Percentiles rank a stretch among this genome's conserved stretches.
Conservation (phyloP, 1,284 basidiomycete species). For the Phellopilus nigrolimitatus region DNA sequence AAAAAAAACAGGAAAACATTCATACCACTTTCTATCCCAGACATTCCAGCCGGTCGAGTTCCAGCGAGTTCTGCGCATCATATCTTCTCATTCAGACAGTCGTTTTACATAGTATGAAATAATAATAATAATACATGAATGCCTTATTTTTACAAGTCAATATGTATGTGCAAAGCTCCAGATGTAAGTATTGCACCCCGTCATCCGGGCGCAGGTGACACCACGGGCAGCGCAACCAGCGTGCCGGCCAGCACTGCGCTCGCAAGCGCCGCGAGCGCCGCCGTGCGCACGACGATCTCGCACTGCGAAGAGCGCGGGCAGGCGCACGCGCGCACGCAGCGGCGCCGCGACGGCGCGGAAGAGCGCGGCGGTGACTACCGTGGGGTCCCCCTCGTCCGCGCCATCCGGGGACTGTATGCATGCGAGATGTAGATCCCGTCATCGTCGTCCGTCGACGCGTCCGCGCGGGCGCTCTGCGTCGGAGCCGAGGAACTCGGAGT, state of each 20-base stretch:
- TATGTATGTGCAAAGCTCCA: no score
- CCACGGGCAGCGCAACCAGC: slow-evolving; percentile 16
- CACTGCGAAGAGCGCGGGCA: slow-evolving; percentile 40
- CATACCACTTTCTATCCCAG: no score
- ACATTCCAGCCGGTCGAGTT: no score
- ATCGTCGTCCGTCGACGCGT: slow-evolving; percentile 1
- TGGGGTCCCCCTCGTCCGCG: slow-evolving; percentile 9
- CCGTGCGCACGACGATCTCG: slow-evolving; percentile 56
- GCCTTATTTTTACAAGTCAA: no score
- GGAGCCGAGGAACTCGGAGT: neutral
- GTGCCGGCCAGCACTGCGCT: slow-evolving; percentile 23
- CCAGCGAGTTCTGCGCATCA: no score
- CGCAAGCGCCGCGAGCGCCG: slow-evolving; percentile 31
- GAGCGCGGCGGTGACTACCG: slow-evolving; percentile 11
- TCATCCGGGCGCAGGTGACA: no score
- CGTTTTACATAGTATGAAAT: no score
- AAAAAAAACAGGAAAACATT: no score
- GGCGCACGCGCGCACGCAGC: no score
- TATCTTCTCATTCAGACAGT: no score
- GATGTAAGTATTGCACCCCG: no score
- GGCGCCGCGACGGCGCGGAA: neutral
- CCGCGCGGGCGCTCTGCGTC: neutral
- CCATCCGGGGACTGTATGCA: slow-evolving; percentile 8
- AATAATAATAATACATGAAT: no score
- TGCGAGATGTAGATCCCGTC: slow-evolving; percentile 19